Evolutionary conservation across 148 eudicot species (phyloP).

Genomic region (Pharnaceum exiguum): DNA sequence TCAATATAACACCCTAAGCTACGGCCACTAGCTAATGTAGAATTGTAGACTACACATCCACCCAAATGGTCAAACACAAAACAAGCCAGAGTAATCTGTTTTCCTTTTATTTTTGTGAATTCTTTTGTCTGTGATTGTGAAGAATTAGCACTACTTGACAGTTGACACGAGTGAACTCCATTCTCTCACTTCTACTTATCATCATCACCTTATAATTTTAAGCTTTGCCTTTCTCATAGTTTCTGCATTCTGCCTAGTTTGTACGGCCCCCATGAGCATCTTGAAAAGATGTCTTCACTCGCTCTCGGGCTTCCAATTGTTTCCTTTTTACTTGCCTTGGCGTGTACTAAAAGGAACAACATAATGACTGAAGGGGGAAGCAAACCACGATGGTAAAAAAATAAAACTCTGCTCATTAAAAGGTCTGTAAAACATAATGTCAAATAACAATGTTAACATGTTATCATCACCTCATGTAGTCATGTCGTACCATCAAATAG

Average conservation of each 20-base stretch:
- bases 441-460: no score
- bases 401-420: no score
- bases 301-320: not conserved
- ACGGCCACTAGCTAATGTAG: slow-evolving; percentile 9
- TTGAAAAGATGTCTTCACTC: slow-evolving; percentile 13
- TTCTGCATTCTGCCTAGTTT: slow-evolving; percentile 1
- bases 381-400: no score
- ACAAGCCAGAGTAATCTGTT: slow-evolving; percentile 11
- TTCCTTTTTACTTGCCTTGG: not conserved
- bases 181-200: not conserved
- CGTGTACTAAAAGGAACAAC: no score
- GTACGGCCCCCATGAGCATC: slow-evolving; percentile 20
- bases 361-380: no score
- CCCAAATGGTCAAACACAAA: slow-evolving; percentile 15
- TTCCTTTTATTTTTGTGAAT: not conserved
- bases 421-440: no score
- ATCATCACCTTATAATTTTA: slow-evolving; percentile 24
- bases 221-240: not conserved
- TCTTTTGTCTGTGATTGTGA: not conserved
- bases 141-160: slow-evolving; percentile 8
- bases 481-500: no score
- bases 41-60: not conserved
- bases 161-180: slow-evolving; percentile 19
- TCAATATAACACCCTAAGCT: slow-evolving; percentile 12
- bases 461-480: no score